These are phyloP conservation scores for Eucalyptus regnans DNA, from an alignment of 345 rosid species.

Conservation along the genomic window DNA sequence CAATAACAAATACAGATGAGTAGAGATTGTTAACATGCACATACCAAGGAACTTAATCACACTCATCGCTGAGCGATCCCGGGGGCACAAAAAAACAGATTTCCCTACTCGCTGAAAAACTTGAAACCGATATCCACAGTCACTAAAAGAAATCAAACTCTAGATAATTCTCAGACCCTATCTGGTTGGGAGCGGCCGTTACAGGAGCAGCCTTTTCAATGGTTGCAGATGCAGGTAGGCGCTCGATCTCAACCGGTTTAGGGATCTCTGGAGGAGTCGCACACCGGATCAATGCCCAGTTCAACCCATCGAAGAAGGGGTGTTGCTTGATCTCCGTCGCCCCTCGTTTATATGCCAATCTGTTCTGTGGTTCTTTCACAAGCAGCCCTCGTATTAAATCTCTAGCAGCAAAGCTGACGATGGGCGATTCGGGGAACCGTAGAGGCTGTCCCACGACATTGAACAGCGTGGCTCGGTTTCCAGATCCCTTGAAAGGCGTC, in stretches of 20 bases:
- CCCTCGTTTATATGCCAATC: slow-evolving; percentile 76
- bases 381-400: slow-evolving; percentile 74
- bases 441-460: slow-evolving; percentile 93
- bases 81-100: slow-evolving; percentile 13
- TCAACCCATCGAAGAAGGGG: slow-evolving; percentile 85
- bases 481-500: slow-evolving; percentile 92
- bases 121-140: slow-evolving; percentile 1
- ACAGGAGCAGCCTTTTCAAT: slow-evolving; percentile 35
- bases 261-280: slow-evolving; percentile 88
- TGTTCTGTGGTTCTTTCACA: slow-evolving; percentile 81
- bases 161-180: slow-evolving; percentile 71
- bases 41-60: slow-evolving; percentile 11
- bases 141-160: slow-evolving; percentile 90
- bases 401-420: slow-evolving; percentile 76
- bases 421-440: slow-evolving; percentile 69
- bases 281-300: slow-evolving; percentile 87
- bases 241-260: slow-evolving; percentile 63
- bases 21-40: slow-evolving; percentile 1
- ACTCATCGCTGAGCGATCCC: slow-evolving; percentile 16
- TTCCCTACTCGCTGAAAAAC: slow-evolving; percentile 20
- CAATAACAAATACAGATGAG: neutral
- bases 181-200: slow-evolving; percentile 18
- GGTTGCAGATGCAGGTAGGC: slow-evolving; percentile 22
- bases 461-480: slow-evolving; percentile 73
- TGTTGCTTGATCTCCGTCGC: slow-evolving; percentile 95